phyloP scores from a whole-genome alignment of 768 basidiomycete genomes.

The Tephrocybe sp. region DNA sequence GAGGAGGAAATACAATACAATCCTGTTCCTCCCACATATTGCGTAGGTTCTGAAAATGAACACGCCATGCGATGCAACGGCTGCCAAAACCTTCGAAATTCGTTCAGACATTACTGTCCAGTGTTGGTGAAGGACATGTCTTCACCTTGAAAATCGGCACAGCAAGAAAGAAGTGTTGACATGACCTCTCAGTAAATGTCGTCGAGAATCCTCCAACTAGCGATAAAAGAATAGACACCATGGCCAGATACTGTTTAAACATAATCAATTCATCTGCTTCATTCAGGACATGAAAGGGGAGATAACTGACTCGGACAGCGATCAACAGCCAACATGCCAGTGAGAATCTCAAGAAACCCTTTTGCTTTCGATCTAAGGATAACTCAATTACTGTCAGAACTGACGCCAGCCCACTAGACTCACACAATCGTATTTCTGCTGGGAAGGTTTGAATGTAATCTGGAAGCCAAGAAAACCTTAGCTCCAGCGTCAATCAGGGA shows the following conservation, averaged over 20 bases:
- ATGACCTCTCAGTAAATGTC: conserved; percentile 13
- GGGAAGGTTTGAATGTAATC: conserved; percentile 20
- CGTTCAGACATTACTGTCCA: not conserved
- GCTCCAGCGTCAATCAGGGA: not conserved
- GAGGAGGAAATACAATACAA: conserved; percentile 14
- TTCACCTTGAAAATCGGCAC: conserved; percentile 17
- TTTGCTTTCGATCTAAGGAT: conserved; percentile 15
- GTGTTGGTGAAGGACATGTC: not conserved
- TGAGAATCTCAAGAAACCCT: conserved; percentile 14
- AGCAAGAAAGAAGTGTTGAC: conserved; percentile 13
- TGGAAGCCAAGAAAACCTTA: not conserved
- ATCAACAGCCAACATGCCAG: conserved; percentile 19
- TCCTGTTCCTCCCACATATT: conserved; percentile 13
- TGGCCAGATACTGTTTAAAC: conserved; percentile 16
- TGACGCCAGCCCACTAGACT: not conserved
- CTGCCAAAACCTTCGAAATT: conserved; percentile 15
- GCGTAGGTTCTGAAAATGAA: conserved; percentile 21
- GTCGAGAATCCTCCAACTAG: conserved; percentile 18
- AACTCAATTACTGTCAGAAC: not conserved
- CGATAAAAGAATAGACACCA: conserved; percentile 16
- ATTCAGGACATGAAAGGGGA: not conserved
- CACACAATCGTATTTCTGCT: conserved; percentile 17
- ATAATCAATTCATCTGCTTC: not conserved
- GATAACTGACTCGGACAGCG: conserved; percentile 12
- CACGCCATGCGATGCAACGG: conserved; percentile 19